Conservation (phyloP, 169 alveolate genomes). For the Hepatocystis sp. region DNA sequence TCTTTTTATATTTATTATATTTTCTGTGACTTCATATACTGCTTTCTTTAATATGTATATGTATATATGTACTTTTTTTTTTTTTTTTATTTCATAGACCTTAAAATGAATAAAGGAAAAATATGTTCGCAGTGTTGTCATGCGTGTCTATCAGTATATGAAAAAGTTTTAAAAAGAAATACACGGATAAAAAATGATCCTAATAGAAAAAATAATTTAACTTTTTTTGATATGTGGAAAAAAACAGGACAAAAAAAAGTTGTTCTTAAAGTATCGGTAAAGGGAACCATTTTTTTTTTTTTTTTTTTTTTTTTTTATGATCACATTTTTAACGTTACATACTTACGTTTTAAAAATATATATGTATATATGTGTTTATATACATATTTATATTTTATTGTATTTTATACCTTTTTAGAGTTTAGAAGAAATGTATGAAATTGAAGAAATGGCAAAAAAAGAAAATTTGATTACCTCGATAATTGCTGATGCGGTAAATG, state of each 20-base stretch:
- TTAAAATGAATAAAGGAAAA: conserved; percentile 95
- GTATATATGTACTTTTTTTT: background rate
- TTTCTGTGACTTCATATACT: too few relatives aligned
- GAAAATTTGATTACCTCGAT: conserved; percentile 82
- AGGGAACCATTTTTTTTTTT: background rate
- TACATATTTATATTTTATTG: too few relatives aligned
- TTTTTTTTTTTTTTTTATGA: background rate
- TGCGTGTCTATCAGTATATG: conserved; percentile 82
- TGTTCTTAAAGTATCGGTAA: conserved; percentile 81
- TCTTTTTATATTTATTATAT: too few relatives aligned
- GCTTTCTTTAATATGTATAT: background rate
- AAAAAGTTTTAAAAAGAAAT: conserved; percentile 68
- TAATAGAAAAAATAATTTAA: conserved; percentile 9
- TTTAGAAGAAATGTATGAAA: conserved; percentile 85
- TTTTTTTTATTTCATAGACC: conserved; percentile 78
- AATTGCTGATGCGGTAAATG: conserved; percentile 86
- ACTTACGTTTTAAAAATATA: background rate
- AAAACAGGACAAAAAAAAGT: conserved; percentile 85
- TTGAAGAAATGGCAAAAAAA: conserved; percentile 83
- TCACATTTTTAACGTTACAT: background rate
- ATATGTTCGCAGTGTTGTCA: conserved; percentile 96
- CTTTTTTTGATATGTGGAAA: conserved; percentile 77
- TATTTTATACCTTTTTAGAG: conserved; percentile 43
- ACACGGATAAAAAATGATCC: conserved; percentile 6
- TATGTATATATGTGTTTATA: background rate